Evolutionary conservation across 495 filamentous ascomycete species (phyloP), one percentile per base, ranked within the genome.

Genomic region (Geopyxis carbonaria): DNA sequence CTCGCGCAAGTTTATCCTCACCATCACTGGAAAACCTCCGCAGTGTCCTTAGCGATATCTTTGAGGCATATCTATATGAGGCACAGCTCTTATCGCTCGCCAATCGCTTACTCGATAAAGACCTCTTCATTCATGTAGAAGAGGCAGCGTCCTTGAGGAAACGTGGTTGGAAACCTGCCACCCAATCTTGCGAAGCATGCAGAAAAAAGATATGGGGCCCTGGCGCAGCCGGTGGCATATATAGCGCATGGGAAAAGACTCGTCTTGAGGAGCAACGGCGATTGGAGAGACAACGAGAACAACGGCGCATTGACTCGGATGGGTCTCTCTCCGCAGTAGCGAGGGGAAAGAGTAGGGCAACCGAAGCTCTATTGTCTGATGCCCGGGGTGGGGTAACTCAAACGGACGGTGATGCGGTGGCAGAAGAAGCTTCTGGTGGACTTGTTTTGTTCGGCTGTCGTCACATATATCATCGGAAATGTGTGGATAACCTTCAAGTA

Each of bases 41-140:
- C 18, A 67, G 72, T 29, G 85, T 94, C 1, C 68, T 97, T 2
- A 64, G 73, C 1, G 82, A 81, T 5, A 84, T 97, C 31, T 97
- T 97, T 58, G 76, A 87, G 1, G 86, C 91, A 0, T 95, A 97
- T 51, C 74, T 83, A 0, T 93, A 93, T 55, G 91, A 95, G 56
- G 76, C 81, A 49, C 80, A 78, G 3, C 77, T 97, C 9, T 66
- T 95, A 14, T 65, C 70, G 2, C 72, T 97, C 10, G 81, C 91
- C 8, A 87, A 85, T 57, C 69, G 73, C 13, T 71, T 97, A 44
- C 64, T 97, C 1, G 86, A 93, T 42, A 78, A 85, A 45, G 83
- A 92, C 51, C 66, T 93, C 13, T 97, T 93, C 48, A 71, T 79
- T 10, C 77, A 81, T 46, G 85, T 94, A 28, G 68, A 73, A 25